Conservation (phyloP, 2,329 filamentous ascomycete genomes). For the Cytospora chrysosperma region DNA sequence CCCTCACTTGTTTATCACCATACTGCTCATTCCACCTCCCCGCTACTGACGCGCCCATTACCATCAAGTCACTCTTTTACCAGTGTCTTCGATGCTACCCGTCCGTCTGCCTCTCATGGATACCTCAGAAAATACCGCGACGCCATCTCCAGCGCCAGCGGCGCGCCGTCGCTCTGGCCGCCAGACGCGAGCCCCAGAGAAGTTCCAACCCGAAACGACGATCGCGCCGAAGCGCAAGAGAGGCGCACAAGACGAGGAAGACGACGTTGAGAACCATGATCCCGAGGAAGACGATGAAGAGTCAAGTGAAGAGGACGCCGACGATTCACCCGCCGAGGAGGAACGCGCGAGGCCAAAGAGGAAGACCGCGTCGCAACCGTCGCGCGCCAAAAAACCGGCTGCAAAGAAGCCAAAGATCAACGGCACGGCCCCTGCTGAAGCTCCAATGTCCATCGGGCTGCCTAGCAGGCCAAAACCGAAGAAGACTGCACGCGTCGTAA, state of each 20-base stretch:
- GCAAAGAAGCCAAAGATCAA: constrained; percentile 65
- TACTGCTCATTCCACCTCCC: constrained; percentile 12
- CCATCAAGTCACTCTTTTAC: constrained; percentile 31
- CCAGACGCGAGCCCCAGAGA: constrained; percentile 60
- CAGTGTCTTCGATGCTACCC: constrained; percentile 37
- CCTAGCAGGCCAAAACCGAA: constrained; percentile 59
- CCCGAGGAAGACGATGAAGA: constrained; percentile 36
- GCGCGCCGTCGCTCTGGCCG: constrained; percentile 66
- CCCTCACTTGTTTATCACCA: constrained; percentile 23
- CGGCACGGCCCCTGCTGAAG: constrained; percentile 43
- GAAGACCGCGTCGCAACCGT: constrained; percentile 41
- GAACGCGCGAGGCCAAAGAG: constrained; percentile 38
- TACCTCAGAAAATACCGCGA: constrained; percentile 56
- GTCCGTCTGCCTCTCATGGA: constrained; percentile 50
- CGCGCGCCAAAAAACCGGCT: constrained; percentile 55
- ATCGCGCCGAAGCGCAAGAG: constrained; percentile 59
- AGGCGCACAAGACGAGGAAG: constrained; percentile 45
- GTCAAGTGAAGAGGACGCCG: constrained; percentile 36
- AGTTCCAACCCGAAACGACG: constrained; percentile 56
- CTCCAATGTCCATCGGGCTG: constrained; percentile 41
- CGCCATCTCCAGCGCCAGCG: constrained; percentile 50
- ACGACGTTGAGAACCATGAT: constrained; percentile 47
- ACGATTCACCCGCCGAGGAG: constrained; percentile 46
- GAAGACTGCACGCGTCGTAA: constrained; percentile 53
- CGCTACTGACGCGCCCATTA: constrained; percentile 18